Conservation (phyloP, 345 rosid species). For the Lumnitzera racemosa region DNA sequence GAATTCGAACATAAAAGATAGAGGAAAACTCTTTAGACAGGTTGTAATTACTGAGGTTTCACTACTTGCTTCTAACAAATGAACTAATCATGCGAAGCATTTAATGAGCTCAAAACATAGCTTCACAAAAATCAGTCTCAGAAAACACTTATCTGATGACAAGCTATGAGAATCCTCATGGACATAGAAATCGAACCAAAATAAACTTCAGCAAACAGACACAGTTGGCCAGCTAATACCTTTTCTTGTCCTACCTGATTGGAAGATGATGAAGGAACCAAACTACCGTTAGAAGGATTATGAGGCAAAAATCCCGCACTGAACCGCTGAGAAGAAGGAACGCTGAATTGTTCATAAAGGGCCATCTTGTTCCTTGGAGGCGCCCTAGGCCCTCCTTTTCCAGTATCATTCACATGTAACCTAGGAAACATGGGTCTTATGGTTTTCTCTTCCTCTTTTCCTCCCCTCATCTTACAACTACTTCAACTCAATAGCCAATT, state of each 20-base stretch:
- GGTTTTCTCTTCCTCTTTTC: slow-evolving; percentile 61
- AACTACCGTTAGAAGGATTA: slow-evolving; percentile 23
- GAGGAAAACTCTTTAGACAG: too few relatives aligned
- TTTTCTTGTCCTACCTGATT: slow-evolving; percentile 41
- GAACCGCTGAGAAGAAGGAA: slow-evolving; percentile 82
- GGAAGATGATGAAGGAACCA: slow-evolving; percentile 42
- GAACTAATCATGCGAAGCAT: too few relatives aligned
- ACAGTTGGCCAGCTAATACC: not conserved
- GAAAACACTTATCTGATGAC: too few relatives aligned
- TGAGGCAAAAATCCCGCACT: slow-evolving; percentile 28
- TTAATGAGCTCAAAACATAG: too few relatives aligned
- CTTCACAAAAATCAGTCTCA: too few relatives aligned
- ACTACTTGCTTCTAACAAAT: too few relatives aligned
- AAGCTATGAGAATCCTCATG: too few relatives aligned
- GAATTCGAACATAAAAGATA: too few relatives aligned
- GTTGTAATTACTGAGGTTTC: too few relatives aligned
- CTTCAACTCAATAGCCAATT: not conserved
- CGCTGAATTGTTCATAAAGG: slow-evolving; percentile 84
- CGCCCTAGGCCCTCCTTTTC: slow-evolving; percentile 92
- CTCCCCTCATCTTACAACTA: slow-evolving; percentile 51
- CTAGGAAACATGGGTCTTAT: slow-evolving; percentile 86
- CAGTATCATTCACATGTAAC: slow-evolving; percentile 85
- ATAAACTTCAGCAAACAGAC: not conserved
- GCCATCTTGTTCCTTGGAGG: slow-evolving; percentile 99
- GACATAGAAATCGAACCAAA: not conserved